Percentiles rank a stretch among this genome's conserved stretches.
phyloP scores from a whole-genome alignment of 352 stramenopile genomes.

The Pythium folliculosum region DNA sequence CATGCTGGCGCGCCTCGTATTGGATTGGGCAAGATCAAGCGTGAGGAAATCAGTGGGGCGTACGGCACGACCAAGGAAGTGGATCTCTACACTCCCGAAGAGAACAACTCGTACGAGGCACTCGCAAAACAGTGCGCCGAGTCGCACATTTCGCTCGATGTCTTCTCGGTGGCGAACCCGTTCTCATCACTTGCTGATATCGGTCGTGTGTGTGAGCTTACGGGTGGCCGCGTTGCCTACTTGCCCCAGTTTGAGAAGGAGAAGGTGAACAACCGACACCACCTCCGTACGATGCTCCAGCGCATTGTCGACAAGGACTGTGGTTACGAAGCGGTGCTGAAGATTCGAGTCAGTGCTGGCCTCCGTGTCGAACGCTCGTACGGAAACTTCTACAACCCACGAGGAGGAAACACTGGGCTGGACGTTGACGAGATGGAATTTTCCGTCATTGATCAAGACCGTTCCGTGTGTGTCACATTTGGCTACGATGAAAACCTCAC shows the following conservation, averaged over 20 bases:
- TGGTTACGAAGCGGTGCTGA: slow-evolving; percentile 87
- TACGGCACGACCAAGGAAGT: slow-evolving; percentile 88
- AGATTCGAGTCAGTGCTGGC: slow-evolving; percentile 84
- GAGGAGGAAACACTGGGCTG: slow-evolving; percentile 51
- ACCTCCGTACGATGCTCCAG: slow-evolving; percentile 75
- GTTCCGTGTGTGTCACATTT: slow-evolving; percentile 85
- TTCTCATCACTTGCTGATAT: slow-evolving; percentile 84
- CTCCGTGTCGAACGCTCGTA: slow-evolving; percentile 86
- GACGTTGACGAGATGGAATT: slow-evolving; percentile 89
- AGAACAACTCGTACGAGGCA: slow-evolving; percentile 68
- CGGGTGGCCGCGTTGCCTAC: slow-evolving; percentile 82
- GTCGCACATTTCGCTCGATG: slow-evolving; percentile 81
- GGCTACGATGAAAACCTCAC: slow-evolving; percentile 85
- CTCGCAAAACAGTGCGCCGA: slow-evolving; percentile 71
- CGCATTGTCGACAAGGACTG: slow-evolving; percentile 72
- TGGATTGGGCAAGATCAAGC: slow-evolving; percentile 75
- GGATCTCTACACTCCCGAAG: slow-evolving; percentile 76
- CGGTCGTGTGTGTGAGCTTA: slow-evolving; percentile 81
- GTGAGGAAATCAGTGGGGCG: slow-evolving; percentile 73
- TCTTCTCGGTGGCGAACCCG: slow-evolving; percentile 84
- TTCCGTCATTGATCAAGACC: slow-evolving; percentile 83
- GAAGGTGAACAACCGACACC: slow-evolving; percentile 75
- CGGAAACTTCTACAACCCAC: slow-evolving; percentile 75
- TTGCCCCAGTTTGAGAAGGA: slow-evolving; percentile 89
- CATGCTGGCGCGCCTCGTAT: slow-evolving; percentile 74